Evolutionary conservation across 805 yeast genomes (phyloP), one percentile per base, ranked within the genome.

Genomic region (Maudiozyma bulderi): DNA sequence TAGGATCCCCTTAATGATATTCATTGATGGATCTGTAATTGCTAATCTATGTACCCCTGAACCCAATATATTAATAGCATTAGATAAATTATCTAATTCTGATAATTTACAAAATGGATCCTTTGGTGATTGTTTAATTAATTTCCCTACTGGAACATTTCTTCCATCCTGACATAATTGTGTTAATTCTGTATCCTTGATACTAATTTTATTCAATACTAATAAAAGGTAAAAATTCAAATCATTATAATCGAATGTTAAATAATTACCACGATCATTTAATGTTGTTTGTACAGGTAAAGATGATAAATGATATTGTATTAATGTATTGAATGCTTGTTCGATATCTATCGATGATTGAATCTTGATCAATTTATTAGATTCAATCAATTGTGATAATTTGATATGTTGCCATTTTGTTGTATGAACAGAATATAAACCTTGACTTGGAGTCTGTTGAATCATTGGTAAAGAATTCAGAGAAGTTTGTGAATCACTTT

Each of bases 41-140:
- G 96, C 96, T 31, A 90, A 78, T 61, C 98, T 74, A 69, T 91
- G 99, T 4, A 89, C 96, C 14, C 98, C 99, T 40, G 84, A 77
- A 10, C 96, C 97, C 51, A 91, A 72, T 8, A 85, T 80, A 65
- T 86, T 95, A 53, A 86, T 85, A 1, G 86, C 96, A 5, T 78
- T 75, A 40, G 81, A 73, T 45, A 91, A 70, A 15, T 82, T 77
- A 48, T 84, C 89, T 13, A 72, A 58, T 57, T 86, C 89, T 42
- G 80, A 76, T 49, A 93, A 71, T 62, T 86, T 84, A 50, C 84
- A 76, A 61, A 90, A 87, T 5, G 95, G 95, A 60, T 88, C 91
- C 63, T 90, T 89, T 38, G 87, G 89, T 20, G 90, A 84, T 52
- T 90, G 69, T 57, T 81, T 81, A 44, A 88, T 81, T 31, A 89